Conservation (phyloP, 768 basidiomycete genomes). For the Rossbeevera mucosa region DNA sequence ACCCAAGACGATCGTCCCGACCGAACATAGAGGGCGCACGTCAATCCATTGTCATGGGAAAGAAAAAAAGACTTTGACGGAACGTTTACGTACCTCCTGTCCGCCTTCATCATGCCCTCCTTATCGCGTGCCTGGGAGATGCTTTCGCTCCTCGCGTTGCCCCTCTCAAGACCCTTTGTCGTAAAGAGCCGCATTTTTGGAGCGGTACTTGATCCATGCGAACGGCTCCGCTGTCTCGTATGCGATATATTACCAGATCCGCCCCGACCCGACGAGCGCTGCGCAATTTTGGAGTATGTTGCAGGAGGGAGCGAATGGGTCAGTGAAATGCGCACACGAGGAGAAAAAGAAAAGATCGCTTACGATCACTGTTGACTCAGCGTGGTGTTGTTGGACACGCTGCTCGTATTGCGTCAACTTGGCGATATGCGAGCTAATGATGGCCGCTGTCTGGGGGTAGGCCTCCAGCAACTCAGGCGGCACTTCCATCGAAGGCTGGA, state of each 20-base stretch:
- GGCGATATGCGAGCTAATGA: slow-evolving; percentile 18
- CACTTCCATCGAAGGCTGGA: slow-evolving; percentile 6
- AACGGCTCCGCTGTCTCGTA: slow-evolving; percentile 4
- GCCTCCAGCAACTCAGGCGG: slow-evolving; percentile 1
- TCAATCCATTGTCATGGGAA: background rate
- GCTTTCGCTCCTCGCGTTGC: background rate
- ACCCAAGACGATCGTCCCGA: background rate
- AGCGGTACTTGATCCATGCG: background rate
- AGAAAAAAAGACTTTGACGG: background rate
- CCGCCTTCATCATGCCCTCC: background rate
- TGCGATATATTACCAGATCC: slow-evolving; percentile 25
- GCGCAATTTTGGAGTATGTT: background rate
- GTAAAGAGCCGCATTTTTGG: slow-evolving; percentile 11
- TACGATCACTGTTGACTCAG: slow-evolving; percentile 17
- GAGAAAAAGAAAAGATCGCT: slow-evolving; percentile 1
- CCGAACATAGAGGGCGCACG: background rate
- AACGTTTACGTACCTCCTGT: slow-evolving; percentile 8
- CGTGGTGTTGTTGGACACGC: slow-evolving; percentile 10
- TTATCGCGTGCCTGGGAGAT: background rate
- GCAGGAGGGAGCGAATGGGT: background rate
- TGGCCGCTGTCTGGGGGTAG: slow-evolving; percentile 23
- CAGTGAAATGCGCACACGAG: background rate
- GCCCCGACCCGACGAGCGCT: slow-evolving; percentile 27
- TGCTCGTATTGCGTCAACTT: slow-evolving; percentile 14
- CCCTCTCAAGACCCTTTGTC: slow-evolving; percentile 12